phyloP scores from a whole-genome alignment of 2,329 filamentous ascomycete genomes.

The Fonsecaea erecta region DNA sequence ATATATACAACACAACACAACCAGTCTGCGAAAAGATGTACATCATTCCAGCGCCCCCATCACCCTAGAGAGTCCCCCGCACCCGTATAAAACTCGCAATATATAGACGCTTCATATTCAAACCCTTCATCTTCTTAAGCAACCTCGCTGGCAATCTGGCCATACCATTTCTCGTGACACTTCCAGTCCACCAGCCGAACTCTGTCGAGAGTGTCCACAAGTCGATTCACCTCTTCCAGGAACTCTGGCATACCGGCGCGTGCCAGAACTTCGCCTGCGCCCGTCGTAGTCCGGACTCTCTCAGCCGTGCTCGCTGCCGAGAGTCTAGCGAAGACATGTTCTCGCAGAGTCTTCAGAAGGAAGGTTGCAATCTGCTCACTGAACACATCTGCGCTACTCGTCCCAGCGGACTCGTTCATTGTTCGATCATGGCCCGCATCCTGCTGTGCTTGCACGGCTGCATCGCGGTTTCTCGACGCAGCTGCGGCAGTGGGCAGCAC shows the following conservation, averaged over 20 bases:
- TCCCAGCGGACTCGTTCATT: slow-evolving; percentile 43
- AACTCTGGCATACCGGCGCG: slow-evolving; percentile 67
- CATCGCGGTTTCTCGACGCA: slow-evolving; percentile 40
- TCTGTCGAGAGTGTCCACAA: slow-evolving; percentile 63
- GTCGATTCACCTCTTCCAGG: slow-evolving; percentile 61
- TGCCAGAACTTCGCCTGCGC: slow-evolving; percentile 63
- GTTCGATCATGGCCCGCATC: slow-evolving; percentile 29
- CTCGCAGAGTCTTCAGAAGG: slow-evolving; percentile 62
- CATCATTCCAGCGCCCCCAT: not conserved
- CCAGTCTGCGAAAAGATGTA: not conserved
- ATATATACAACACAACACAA: slow-evolving; percentile 8
- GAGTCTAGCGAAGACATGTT: slow-evolving; percentile 60
- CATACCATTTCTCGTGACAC: slow-evolving; percentile 62
- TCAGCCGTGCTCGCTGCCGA: slow-evolving; percentile 66
- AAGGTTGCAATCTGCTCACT: slow-evolving; percentile 66
- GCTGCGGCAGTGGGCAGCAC: slow-evolving; percentile 60
- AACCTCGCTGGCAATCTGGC: slow-evolving; percentile 48
- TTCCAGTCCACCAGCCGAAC: slow-evolving; percentile 64
- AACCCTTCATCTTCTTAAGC: slow-evolving; percentile 5
- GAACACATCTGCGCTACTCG: slow-evolving; percentile 49
- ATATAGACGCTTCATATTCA: not conserved
- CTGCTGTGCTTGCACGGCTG: slow-evolving; percentile 43
- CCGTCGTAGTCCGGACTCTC: slow-evolving; percentile 61
- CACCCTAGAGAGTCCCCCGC: not conserved
- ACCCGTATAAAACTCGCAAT: not conserved